These are phyloP conservation scores for Trametes sp. DNA, from an alignment of 1,284 basidiomycete species.

Conservation along the genomic window DNA sequence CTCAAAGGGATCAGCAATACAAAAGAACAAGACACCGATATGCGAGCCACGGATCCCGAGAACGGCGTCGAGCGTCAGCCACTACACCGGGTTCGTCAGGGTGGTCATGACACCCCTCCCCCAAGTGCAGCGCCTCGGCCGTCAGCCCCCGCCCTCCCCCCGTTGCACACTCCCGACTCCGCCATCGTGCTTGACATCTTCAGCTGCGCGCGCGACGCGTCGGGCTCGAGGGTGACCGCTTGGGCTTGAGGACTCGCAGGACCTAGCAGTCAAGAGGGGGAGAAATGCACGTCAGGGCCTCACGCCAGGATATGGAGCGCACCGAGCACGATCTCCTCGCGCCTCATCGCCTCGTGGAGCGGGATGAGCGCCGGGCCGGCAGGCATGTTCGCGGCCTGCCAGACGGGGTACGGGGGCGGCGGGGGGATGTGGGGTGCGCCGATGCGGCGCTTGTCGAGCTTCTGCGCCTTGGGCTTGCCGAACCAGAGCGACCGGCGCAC, in stretches of 20 bases:
- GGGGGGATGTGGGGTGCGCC: neutral
- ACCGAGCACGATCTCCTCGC: conserved; percentile 12
- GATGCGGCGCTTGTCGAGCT: neutral
- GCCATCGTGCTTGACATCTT: neutral
- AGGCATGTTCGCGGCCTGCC: conserved; percentile 1
- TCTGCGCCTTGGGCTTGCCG: neutral
- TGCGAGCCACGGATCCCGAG: too few relatives aligned
- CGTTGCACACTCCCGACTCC: neutral
- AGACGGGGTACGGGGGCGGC: too few relatives aligned
- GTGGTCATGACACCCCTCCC: too few relatives aligned
- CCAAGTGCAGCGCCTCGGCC: too few relatives aligned
- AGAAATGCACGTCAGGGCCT: neutral
- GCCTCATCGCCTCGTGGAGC: neutral
- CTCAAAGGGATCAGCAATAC: neutral
- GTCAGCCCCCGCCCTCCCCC: too few relatives aligned
- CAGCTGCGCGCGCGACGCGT: neutral
- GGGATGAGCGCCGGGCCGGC: neutral
- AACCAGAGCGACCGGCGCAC: neutral
- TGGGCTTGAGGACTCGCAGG: too few relatives aligned
- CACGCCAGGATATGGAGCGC: neutral
- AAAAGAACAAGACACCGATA: neutral
- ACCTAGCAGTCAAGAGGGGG: too few relatives aligned
- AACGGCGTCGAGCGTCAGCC: neutral
- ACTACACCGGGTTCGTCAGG: too few relatives aligned
- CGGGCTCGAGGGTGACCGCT: neutral